Conservation (phyloP, 2,329 filamentous ascomycete genomes). For the Xylariaceae sp. region DNA sequence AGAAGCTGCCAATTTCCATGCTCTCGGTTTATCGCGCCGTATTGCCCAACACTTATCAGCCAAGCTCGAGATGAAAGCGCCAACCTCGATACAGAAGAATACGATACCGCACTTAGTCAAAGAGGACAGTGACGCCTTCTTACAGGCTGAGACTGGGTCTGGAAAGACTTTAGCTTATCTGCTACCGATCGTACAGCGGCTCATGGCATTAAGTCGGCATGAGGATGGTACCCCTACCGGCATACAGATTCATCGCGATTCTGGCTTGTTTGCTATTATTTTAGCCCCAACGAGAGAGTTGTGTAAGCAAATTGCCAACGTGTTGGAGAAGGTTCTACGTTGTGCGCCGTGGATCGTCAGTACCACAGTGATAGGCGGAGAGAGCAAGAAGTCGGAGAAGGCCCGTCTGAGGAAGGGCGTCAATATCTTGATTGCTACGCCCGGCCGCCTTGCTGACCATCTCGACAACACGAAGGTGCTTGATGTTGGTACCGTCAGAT, state of each 20-base stretch:
- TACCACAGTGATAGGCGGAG: constrained; percentile 75
- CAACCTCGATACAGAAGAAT: constrained; percentile 92
- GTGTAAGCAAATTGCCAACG: constrained; percentile 88
- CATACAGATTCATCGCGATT: constrained; percentile 74
- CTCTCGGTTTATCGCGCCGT: constrained; percentile 77
- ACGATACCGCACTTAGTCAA: constrained; percentile 80
- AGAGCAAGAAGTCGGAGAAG: constrained; percentile 81
- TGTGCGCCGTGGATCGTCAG: constrained; percentile 93
- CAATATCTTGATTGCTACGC: constrained; percentile 94
- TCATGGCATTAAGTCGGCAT: constrained; percentile 72
- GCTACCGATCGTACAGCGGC: constrained; percentile 85
- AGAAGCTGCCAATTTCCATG: constrained; percentile 83
- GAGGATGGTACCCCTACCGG: constrained; percentile 48
- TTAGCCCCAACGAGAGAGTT: constrained; percentile 91
- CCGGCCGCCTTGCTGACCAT: constrained; percentile 88
- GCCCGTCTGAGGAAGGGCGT: constrained; percentile 90
- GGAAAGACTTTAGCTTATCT: constrained; percentile 98
- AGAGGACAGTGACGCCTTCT: constrained; percentile 86
- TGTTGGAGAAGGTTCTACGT: constrained; percentile 82
- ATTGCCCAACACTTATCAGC: constrained; percentile 81
- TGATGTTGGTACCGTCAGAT: constrained; percentile 85
- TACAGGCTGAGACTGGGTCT: constrained; percentile 95
- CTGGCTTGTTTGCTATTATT: constrained; percentile 91
- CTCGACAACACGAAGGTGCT: constrained; percentile 88
- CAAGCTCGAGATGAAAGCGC: constrained; percentile 86